Evolutionary conservation across 345 rosid species (phyloP), one percentile per base, ranked within the genome.

Genomic region (Cardiospermum halicacabum): DNA sequence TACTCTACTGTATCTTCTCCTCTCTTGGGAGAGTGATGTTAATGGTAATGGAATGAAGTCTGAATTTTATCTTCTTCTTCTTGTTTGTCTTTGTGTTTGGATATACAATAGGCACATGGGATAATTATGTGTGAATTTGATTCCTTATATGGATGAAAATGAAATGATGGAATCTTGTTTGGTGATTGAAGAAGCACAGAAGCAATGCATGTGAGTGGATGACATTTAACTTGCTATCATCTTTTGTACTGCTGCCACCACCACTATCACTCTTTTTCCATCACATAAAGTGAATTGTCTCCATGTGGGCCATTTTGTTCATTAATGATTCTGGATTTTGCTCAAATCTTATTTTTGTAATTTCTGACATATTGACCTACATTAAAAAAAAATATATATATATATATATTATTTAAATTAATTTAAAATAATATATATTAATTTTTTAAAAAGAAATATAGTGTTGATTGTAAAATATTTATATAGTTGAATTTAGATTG

Each of bases 11-110:
- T 8, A 16, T 43, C 48, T n/a, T 47, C 80, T 72, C 81, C 73
- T n/a, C 56, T 58, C 74, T 68, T 37, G 76, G 81, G n/a, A n/a
- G n/a, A 76, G 83, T 73, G 74, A 79, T 57, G 60, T 62, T 64
- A 70, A 72, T 71, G 76, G n/a, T 18, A 18, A 59, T 56, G 66
- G 61, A 57, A 72, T 67, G 30, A 36, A 31, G n/a, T n/a, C n/a
- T 47, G 60, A 42, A 51, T 49, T 15, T 18, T n/a, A 40, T 56
- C 51, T 39, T 31, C 12, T 0, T 43, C n/a, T n/a, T n/a, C n/a
- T n/a, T n/a, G n/a, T n/a, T n/a, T n/a, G n/a, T n/a, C n/a, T n/a
- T n/a, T n/a, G n/a, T n/a, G n/a, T n/a, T n/a, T n/a, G n/a, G n/a
- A n/a, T n/a, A n/a, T n/a, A n/a, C n/a, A n/a, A n/a, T n/a, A n/a